Evolutionary conservation across 371 early-diverging fungal genomes (phyloP).

Genomic region (Smittium mucronatum): DNA sequence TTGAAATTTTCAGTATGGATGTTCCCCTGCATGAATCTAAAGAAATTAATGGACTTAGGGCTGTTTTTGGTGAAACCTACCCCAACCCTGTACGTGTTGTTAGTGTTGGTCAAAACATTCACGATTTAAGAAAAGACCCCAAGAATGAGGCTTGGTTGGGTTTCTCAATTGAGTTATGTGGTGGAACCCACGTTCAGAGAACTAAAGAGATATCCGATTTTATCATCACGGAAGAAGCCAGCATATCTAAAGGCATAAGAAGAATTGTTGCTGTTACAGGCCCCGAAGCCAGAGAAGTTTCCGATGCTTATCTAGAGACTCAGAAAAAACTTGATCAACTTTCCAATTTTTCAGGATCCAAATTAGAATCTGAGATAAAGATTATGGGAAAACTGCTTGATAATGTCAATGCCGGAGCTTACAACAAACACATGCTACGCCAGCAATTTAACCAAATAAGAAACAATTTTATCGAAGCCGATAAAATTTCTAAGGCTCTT

Average conservation of each 20-base stretch:
- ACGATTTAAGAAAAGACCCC: conserved; percentile 74
- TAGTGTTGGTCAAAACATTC: conserved; percentile 76
- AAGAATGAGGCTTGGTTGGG: conserved; percentile 64
- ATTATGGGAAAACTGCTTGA: conserved; percentile 66
- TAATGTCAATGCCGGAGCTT: conserved; percentile 60
- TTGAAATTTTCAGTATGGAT: conserved; percentile 67
- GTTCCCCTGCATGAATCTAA: conserved; percentile 71
- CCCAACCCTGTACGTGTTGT: conserved; percentile 95
- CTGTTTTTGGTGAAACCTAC: conserved; percentile 93
- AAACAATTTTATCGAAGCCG: conserved; percentile 73
- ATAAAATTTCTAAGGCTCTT: conserved; percentile 75
- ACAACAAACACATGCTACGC: conserved; percentile 61
- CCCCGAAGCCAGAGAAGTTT: conserved; percentile 68
- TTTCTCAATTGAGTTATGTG: conserved; percentile 94
- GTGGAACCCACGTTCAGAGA: conserved; percentile 95
- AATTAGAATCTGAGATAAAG: conserved; percentile 71
- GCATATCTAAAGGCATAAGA: conserved; percentile 93
- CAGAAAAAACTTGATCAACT: conserved; percentile 44
- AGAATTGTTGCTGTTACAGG: conserved; percentile 96
- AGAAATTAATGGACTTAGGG: conserved; percentile 78
- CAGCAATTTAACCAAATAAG: conserved; percentile 53
- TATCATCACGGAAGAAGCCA: conserved; percentile 82
- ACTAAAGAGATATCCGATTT: conserved; percentile 86
- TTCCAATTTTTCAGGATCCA: conserved; percentile 39
- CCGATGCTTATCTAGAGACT: conserved; percentile 50